phyloP scores from a whole-genome alignment of 2,329 filamentous ascomycete genomes.

The Cladosporium sp. region DNA sequence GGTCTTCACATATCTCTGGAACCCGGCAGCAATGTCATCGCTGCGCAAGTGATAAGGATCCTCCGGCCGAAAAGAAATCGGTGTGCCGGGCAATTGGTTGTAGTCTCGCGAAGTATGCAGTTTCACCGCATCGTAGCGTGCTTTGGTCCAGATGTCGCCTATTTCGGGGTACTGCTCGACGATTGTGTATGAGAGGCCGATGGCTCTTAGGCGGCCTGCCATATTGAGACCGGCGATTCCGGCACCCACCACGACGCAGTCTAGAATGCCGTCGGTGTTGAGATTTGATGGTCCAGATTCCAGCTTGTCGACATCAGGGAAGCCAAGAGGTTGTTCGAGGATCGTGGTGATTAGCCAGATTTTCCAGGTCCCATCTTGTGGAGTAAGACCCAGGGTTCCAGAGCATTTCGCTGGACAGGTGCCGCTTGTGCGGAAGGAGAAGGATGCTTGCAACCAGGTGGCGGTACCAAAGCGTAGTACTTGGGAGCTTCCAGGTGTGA shows the following conservation, averaged over 20 bases:
- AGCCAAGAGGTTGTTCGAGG: constrained; percentile 38
- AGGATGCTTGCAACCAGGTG: constrained; percentile 31
- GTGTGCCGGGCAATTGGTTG: constrained; percentile 36
- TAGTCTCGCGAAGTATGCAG: constrained; percentile 42
- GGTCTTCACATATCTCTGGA: constrained; percentile 38
- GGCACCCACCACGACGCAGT: constrained; percentile 41
- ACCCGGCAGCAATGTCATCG: constrained; percentile 26
- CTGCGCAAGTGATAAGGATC: constrained; percentile 19
- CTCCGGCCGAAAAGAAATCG: constrained; percentile 15
- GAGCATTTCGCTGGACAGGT: constrained; percentile 28
- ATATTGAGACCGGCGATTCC: constrained; percentile 46
- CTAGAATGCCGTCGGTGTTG: constrained; percentile 20
- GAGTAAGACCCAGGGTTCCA: constrained; percentile 35
- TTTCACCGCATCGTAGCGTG: constrained; percentile 47
- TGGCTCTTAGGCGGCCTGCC: constrained; percentile 46
- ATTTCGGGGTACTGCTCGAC: constrained; percentile 44
- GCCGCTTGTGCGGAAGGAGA: constrained; percentile 31
- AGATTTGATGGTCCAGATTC: constrained; percentile 14
- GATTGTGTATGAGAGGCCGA: constrained; percentile 44
- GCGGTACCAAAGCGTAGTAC: constrained; percentile 20
- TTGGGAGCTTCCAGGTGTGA: constrained; percentile 29
- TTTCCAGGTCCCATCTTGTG: constrained; percentile 37
- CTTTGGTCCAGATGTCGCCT: constrained; percentile 46
- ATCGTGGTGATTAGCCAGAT: constrained; percentile 39
- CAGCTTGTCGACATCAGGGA: constrained; percentile 57